Evolutionary conservation across 192 early-diverging fungal species (phyloP).

Genomic region (Coemansia biformis): DNA sequence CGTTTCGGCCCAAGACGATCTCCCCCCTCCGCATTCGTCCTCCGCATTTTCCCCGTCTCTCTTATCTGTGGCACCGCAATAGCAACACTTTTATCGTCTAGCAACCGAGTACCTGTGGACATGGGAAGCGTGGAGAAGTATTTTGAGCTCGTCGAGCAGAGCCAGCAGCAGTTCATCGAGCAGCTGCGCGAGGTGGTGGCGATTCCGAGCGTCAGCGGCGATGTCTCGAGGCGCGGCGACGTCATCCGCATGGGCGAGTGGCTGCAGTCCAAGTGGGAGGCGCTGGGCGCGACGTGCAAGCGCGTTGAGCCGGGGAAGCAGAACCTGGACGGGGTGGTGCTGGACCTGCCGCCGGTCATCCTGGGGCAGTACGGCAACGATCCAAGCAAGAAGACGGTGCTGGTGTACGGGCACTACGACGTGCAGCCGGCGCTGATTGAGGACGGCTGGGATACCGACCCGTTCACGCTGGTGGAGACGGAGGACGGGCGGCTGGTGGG

Average conservation of each 20-base stretch:
- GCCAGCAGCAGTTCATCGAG: slow-evolving; percentile 77
- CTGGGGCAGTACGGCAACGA: slow-evolving; percentile 87
- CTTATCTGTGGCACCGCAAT: too few species aligned
- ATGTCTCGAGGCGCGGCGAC: slow-evolving; percentile 66
- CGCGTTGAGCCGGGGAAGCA: slow-evolving; percentile 76
- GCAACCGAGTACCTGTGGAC: too few species aligned
- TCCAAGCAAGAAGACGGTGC: slow-evolving; percentile 88
- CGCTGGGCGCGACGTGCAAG: slow-evolving; percentile 60
- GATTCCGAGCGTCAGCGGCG: slow-evolving; percentile 78
- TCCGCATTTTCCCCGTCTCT: too few species aligned
- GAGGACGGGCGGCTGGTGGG: slow-evolving; percentile 79
- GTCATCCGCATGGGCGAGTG: slow-evolving; percentile 90
- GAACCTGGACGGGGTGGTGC: slow-evolving; percentile 64
- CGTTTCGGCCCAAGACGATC: too few species aligned
- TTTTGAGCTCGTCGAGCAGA: slow-evolving; percentile 69
- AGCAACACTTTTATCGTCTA: too few species aligned
- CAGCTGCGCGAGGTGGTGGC: slow-evolving; percentile 82
- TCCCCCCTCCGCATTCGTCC: too few species aligned
- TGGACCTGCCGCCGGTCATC: slow-evolving; percentile 88
- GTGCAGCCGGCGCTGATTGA: slow-evolving; percentile 87
- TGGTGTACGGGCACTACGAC: slow-evolving; percentile 98
- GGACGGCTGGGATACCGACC: slow-evolving; percentile 90
- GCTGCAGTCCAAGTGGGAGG: slow-evolving; percentile 68
- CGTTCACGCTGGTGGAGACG: slow-evolving; percentile 83
- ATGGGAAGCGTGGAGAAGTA: slow-evolving; percentile 56